Evolutionary conservation across 352 stramenopile genomes (phyloP), one percentile per base, ranked within the genome.

Genomic region (Phytophthora sp.): DNA sequence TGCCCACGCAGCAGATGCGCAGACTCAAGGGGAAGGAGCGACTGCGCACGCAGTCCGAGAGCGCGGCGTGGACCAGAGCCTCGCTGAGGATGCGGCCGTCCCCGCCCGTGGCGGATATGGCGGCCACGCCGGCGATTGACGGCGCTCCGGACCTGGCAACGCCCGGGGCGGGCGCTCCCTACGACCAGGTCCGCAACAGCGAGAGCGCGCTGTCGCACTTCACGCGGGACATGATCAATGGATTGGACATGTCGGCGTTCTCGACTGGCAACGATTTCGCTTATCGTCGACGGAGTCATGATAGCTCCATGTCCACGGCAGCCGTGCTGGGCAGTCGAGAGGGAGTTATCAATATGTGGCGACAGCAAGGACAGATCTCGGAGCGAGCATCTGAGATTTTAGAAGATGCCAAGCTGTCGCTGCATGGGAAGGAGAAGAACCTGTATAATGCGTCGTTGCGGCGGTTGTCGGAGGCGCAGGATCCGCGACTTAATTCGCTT

Each of bases 371-470:
- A 32, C 62, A 90, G 62, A 91, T 95, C 37, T 95, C 87, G 23
- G 84, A 87, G 45, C 82, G 82, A 21, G 87, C 87, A 43, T 89
- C 82, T 0, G 87, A 95, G 62, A 92, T 95, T 24, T 52, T 95
- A 5, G 87, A 92, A 44, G 87, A 95, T 62, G 87, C 87, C 8
- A 89, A 84, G 46, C 69, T 94, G 21, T 82, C 82, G 26, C 61
- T 91, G 27, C 83, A 93, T 46, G 87, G 87, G 26, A 88, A 94
- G 41, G 87, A 95, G 67, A 87, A 90, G 44, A 91, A 95, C 32
- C 52, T 95, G 38, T 93, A 94, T 54, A 60, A 76, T 38, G 57
- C 79, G n/a, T 91, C 84, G 6, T 44, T 81, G 27, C 66, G 74
- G 5, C 68, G 85, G 15, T 64, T 92, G 30, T 94, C 85, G 13